Percentiles rank a stretch among this genome's conserved stretches.
Conservation (phyloP, 1,139 yeast species). For the Scheffersomyces illinoinensis region DNA sequence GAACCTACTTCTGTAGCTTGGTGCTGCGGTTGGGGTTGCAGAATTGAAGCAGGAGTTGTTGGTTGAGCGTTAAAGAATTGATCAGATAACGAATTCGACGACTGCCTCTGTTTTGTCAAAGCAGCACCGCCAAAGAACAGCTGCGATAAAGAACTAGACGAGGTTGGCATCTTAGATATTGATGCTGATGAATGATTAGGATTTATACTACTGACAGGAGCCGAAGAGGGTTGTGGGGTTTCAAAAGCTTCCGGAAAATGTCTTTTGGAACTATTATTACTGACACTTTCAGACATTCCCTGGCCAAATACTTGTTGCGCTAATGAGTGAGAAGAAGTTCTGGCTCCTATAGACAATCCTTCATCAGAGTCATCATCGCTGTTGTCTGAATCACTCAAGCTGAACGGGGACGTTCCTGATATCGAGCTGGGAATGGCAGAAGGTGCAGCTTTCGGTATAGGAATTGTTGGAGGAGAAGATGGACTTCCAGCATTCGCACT, state of each 20-base stretch:
- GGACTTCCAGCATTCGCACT: not conserved
- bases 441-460: not conserved
- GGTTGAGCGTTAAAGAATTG: constrained; percentile 21
- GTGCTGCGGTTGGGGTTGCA: constrained; percentile 1
- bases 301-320: constrained; percentile 46
- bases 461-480: not conserved
- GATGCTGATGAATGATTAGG: constrained; percentile 37
- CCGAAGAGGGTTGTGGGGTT: constrained; percentile 27
- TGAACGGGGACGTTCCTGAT: constrained; percentile 12
- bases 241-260: constrained; percentile 23
- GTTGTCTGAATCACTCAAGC: constrained; percentile 20
- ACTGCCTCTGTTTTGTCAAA: constrained; percentile 36
- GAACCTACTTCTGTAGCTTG: not conserved
- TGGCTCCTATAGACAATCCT: constrained; percentile 43
- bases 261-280: constrained; percentile 7
- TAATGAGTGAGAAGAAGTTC: constrained; percentile 46
- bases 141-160: constrained; percentile 39
- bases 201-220: constrained; percentile 30
- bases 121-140: constrained; percentile 30
- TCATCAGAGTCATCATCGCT: constrained; percentile 25
- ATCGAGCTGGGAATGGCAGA: constrained; percentile 8
- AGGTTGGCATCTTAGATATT: constrained; percentile 42
- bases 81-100: constrained; percentile 39
- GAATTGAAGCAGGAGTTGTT: not conserved
- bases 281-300: constrained; percentile 12